Evolutionary conservation across 495 filamentous ascomycete species (phyloP).

Genomic region (Filosporella fistucella): DNA sequence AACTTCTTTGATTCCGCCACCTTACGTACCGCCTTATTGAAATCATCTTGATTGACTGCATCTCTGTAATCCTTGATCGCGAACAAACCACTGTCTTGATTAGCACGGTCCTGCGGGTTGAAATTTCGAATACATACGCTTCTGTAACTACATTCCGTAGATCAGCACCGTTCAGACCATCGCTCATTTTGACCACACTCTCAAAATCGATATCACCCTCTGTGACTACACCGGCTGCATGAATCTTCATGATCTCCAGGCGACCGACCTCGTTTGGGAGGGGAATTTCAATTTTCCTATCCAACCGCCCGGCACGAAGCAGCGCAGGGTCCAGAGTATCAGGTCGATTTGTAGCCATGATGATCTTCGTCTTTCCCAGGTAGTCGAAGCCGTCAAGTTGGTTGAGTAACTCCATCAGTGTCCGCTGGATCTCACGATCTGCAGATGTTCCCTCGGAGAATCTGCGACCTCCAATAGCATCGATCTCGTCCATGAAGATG

Average conservation of each 20-base stretch:
- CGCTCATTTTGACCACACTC: slow-evolving; percentile 99
- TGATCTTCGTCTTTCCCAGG: slow-evolving; percentile 99
- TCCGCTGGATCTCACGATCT: slow-evolving; percentile 98
- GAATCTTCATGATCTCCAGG: slow-evolving; percentile 98
- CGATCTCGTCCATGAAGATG: slow-evolving; percentile 99
- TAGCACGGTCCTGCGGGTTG: slow-evolving; percentile 17
- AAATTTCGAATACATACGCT: slow-evolving; percentile 61
- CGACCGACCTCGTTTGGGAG: slow-evolving; percentile 98
- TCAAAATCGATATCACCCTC: slow-evolving; percentile 99
- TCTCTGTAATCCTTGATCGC: slow-evolving; percentile 97
- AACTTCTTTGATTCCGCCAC: slow-evolving; percentile 96
- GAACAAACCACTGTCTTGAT: slow-evolving; percentile 70
- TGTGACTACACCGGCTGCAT: slow-evolving; percentile 76
- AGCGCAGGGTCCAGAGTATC: slow-evolving; percentile 97
- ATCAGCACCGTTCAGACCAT: slow-evolving; percentile 96
- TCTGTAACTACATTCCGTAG: slow-evolving; percentile 97
- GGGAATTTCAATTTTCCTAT: slow-evolving; percentile 98
- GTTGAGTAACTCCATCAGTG: slow-evolving; percentile 98
- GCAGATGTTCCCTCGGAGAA: slow-evolving; percentile 99
- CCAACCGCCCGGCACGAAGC: slow-evolving; percentile 87
- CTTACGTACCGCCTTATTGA: slow-evolving; percentile 98
- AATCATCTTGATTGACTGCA: slow-evolving; percentile 94
- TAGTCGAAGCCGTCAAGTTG: slow-evolving; percentile 99
- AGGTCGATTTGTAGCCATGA: slow-evolving; percentile 99
- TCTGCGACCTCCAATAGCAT: slow-evolving; percentile 94